Percentiles rank a stretch among this genome's conserved stretches.
phyloP scores from a whole-genome alignment of 495 filamentous ascomycete species.

The Aspergillus avenaceus region DNA sequence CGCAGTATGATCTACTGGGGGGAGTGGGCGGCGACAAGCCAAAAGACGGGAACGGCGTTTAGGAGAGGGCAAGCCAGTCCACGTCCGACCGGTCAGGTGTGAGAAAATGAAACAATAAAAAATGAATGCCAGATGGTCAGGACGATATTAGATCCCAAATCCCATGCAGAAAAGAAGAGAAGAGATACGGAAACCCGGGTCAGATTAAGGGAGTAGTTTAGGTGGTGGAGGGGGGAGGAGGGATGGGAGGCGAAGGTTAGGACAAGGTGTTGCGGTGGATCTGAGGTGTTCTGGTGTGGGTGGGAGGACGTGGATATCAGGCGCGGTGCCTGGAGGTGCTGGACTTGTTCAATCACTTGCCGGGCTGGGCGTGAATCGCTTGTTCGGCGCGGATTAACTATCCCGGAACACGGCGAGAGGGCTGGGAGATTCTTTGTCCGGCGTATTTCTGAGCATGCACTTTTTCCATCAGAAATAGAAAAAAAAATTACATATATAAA shows the following conservation, averaged over 20 bases:
- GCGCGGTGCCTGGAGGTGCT: slow-evolving; percentile 25
- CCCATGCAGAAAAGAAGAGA: slow-evolving; percentile 14
- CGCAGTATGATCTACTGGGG: slow-evolving; percentile 25
- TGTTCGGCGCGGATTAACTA: slow-evolving; percentile 44
- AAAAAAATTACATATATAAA: slow-evolving; percentile 7
- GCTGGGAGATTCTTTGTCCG: slow-evolving; percentile 34
- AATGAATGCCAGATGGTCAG: slow-evolving; percentile 8
- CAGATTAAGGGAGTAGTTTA: slow-evolving; percentile 24
- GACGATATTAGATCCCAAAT: not conserved
- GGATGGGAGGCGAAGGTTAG: slow-evolving; percentile 21
- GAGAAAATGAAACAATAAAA: slow-evolving; percentile 11
- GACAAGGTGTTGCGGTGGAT: slow-evolving; percentile 24
- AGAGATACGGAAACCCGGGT: slow-evolving; percentile 25
- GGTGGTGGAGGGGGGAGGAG: slow-evolving; percentile 29
- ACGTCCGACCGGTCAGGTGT: slow-evolving; percentile 11
- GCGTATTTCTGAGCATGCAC: slow-evolving; percentile 44
- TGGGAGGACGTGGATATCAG: slow-evolving; percentile 21
- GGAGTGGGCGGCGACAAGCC: slow-evolving; percentile 31
- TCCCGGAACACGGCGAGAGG: slow-evolving; percentile 25
- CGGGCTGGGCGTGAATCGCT: slow-evolving; percentile 39
- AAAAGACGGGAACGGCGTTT: slow-evolving; percentile 28
- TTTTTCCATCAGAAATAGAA: slow-evolving; percentile 9
- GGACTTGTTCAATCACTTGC: slow-evolving; percentile 23
- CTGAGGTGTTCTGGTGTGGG: slow-evolving; percentile 20
- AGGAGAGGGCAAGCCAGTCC: slow-evolving; percentile 15